A percentile compares a stretch with the other conserved stretches of the same genome.
phyloP scores from a whole-genome alignment of 768 basidiomycete genomes.

The Tubosaeta sp. region DNA sequence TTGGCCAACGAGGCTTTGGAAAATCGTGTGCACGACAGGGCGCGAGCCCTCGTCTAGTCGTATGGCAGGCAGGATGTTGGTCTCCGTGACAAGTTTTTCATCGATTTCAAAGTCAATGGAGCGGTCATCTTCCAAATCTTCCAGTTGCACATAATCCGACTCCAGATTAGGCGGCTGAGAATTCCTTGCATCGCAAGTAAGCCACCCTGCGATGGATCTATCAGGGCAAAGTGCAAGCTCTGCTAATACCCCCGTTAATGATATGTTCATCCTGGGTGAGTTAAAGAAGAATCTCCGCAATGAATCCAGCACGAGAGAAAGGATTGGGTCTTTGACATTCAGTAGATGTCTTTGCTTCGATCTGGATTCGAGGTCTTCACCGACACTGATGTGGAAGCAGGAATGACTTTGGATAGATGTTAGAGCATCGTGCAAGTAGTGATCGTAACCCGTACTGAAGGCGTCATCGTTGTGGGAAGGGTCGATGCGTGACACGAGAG shows the following conservation, averaged over 20 bases:
- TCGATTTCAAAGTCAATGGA: slow-evolving; percentile 77
- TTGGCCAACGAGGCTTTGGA: slow-evolving; percentile 76
- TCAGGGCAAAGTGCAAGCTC: slow-evolving; percentile 81
- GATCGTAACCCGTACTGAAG: slow-evolving; percentile 83
- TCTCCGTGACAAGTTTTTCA: slow-evolving; percentile 55
- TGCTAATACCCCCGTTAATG: slow-evolving; percentile 77
- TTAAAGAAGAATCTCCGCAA: slow-evolving; percentile 81
- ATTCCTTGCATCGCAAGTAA: slow-evolving; percentile 62
- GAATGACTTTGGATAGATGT: slow-evolving; percentile 60
- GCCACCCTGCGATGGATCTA: slow-evolving; percentile 84
- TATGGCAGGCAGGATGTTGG: slow-evolving; percentile 57
- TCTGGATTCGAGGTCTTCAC: slow-evolving; percentile 36
- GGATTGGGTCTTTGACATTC: slow-evolving; percentile 70
- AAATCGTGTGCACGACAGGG: slow-evolving; percentile 77
- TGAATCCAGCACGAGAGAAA: slow-evolving; percentile 65
- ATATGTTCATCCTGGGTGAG: slow-evolving; percentile 82
- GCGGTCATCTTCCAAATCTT: slow-evolving; percentile 69
- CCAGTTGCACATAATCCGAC: slow-evolving; percentile 13
- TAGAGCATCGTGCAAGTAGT: slow-evolving; percentile 77
- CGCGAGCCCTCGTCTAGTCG: slow-evolving; percentile 67
- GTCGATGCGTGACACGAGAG: slow-evolving; percentile 74
- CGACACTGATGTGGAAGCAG: slow-evolving; percentile 47
- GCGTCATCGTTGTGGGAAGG: slow-evolving; percentile 63
- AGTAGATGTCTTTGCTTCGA: slow-evolving; percentile 65
- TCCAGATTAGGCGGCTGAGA: slow-evolving; percentile 11